Conservation (phyloP, 768 basidiomycete genomes). For the Zangia roseola region DNA sequence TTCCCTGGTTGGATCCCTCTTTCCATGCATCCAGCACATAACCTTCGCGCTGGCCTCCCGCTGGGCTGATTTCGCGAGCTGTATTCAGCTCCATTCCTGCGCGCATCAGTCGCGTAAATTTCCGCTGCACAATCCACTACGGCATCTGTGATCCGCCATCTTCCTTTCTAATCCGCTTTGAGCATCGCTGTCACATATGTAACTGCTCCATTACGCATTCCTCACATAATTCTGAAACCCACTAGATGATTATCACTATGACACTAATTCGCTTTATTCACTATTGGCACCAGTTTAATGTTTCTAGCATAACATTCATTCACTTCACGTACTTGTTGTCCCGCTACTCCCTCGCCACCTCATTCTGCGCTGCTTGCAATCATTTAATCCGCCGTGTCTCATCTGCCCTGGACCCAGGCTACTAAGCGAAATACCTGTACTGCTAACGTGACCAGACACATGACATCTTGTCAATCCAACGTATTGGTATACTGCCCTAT, state of each 20-base stretch:
- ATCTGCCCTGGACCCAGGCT: conserved; percentile 22
- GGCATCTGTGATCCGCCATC: conserved; percentile 30
- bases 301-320: conserved; percentile 25
- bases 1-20: conserved; percentile 5
- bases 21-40: conserved; percentile 7
- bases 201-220: conserved; percentile 36
- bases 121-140: conserved; percentile 14
- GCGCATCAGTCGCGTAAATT: conserved; percentile 15
- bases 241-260: conserved; percentile 33
- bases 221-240: conserved; percentile 32
- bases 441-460: not conserved
- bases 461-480: not conserved
- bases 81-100: conserved; percentile 8
- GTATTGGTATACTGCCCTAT: conserved; percentile 7
- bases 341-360: conserved; percentile 5
- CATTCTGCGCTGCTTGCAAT: conserved; percentile 10
- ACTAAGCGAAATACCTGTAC: conserved; percentile 16
- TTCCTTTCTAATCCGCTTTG: conserved; percentile 18
- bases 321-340: conserved; percentile 19
- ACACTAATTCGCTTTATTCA: conserved; percentile 32
- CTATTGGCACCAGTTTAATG: conserved; percentile 31
- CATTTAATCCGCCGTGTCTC: not conserved
- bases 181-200: conserved; percentile 42
- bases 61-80: conserved; percentile 1
- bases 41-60: conserved; percentile 19